phyloP scores from a whole-genome alignment of 2,329 filamentous ascomycete species.

The Penicillium sclerotiorum region DNA sequence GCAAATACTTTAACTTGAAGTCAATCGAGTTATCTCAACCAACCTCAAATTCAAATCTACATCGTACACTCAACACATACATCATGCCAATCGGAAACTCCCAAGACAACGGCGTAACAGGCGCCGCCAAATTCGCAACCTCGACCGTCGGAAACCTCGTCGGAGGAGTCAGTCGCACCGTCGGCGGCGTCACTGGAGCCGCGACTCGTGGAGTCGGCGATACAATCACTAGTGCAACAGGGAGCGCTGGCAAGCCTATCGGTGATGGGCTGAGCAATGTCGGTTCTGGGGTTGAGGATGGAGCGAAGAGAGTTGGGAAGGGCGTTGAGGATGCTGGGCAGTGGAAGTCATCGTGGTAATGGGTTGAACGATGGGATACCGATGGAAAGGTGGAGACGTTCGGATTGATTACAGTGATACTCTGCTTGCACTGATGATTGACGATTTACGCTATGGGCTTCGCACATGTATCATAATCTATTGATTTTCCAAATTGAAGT shows the following conservation, averaged over 20 bases:
- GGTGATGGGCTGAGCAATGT: constrained; percentile 59
- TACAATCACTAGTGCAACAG: constrained; percentile 58
- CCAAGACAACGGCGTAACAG: constrained; percentile 48
- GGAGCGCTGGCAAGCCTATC: constrained; percentile 57
- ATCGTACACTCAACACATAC: not conserved
- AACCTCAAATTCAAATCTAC: not conserved
- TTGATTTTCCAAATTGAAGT: too few relatives aligned
- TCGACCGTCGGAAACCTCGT: constrained; percentile 59
- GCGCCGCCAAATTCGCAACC: constrained; percentile 58
- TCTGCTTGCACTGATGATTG: too few relatives aligned
- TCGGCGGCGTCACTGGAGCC: constrained; percentile 58
- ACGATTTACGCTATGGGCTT: too few relatives aligned
- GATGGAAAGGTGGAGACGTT: too few relatives aligned
- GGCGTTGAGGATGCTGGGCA: constrained; percentile 62
- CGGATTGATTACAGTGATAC: too few relatives aligned
- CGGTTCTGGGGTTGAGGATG: constrained; percentile 58
- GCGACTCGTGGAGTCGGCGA: constrained; percentile 61
- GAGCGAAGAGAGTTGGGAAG: constrained; percentile 53
- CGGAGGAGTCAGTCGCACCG: constrained; percentile 57
- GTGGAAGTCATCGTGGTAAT: constrained; percentile 41
- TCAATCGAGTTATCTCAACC: not conserved
- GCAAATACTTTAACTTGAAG: too few relatives aligned
- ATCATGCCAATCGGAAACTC: constrained; percentile 23
- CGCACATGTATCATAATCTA: too few relatives aligned
- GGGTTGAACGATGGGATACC: not conserved